Evolutionary conservation across 768 basidiomycete species (phyloP).

Genomic region (Agrocybe praecox): DNA sequence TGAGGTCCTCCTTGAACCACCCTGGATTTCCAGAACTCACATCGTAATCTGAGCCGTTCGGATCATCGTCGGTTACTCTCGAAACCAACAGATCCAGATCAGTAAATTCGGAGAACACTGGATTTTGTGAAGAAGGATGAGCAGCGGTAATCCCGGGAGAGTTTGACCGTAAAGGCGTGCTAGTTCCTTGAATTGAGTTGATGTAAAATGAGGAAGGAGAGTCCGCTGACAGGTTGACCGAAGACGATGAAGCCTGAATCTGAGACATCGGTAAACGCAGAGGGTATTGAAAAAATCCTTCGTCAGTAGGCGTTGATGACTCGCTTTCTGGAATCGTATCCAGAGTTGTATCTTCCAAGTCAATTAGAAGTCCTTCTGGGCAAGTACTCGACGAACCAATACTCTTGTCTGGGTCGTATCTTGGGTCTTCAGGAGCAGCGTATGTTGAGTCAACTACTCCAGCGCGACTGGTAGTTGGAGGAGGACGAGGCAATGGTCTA

Average conservation of each 20-base stretch:
- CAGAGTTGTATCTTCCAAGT: conserved; percentile 48
- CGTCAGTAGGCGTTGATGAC: conserved; percentile 18
- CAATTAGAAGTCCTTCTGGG: conserved; percentile 59
- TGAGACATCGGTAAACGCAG: conserved; percentile 16
- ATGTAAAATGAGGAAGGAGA: conserved; percentile 3
- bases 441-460: conserved; percentile 34
- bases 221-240: conserved; percentile 14
- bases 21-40: conserved; percentile 43
- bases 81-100: conserved; percentile 69
- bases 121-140: conserved; percentile 7
- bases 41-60: conserved; percentile 62
- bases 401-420: conserved; percentile 12
- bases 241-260: conserved; percentile 15
- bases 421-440: conserved; percentile 27
- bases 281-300: conserved; percentile 14
- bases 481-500: conserved; percentile 55
- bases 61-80: conserved; percentile 47
- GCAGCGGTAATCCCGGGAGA: neutral
- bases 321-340: conserved; percentile 24
- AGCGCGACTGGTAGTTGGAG: conserved; percentile 24
- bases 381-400: conserved; percentile 20
- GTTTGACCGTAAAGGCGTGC: conserved; percentile 1
- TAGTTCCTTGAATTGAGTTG: conserved; percentile 9
- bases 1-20: conserved; percentile 15
- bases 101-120: conserved; percentile 42